A percentile compares a stretch with the other conserved stretches of the same genome.
These are phyloP conservation scores for Jackrogersella minutella DNA, from an alignment of 495 filamentous ascomycete genomes.

Conservation along the genomic window DNA sequence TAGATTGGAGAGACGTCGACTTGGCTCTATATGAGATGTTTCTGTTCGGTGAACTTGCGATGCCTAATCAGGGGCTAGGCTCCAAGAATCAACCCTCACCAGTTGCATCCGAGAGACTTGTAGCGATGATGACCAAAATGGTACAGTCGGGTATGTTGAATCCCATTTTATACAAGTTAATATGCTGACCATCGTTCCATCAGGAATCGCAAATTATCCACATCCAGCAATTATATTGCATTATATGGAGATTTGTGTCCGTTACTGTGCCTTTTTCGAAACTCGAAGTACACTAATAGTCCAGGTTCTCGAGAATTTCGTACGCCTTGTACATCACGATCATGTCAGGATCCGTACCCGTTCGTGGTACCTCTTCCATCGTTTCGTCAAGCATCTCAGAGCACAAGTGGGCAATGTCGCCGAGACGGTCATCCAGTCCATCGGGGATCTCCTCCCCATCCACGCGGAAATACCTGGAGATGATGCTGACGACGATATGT, in stretches of 20 bases:
- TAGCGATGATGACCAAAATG: slow-evolving; percentile 93
- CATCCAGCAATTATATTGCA: slow-evolving; percentile 93
- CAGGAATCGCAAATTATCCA: slow-evolving; percentile 81
- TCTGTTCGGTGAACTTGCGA: slow-evolving; percentile 90
- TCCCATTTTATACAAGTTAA: neutral
- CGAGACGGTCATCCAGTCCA: slow-evolving; percentile 86
- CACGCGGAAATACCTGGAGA: slow-evolving; percentile 84
- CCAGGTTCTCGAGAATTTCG: slow-evolving; percentile 89
- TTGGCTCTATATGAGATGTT: slow-evolving; percentile 96
- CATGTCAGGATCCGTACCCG: slow-evolving; percentile 84
- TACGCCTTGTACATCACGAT: slow-evolving; percentile 84
- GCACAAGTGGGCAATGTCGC: slow-evolving; percentile 85
- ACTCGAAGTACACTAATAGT: slow-evolving; percentile 78
- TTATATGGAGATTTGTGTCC: slow-evolving; percentile 97
- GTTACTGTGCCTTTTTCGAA: slow-evolving; percentile 93
- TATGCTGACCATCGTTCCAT: slow-evolving; percentile 18
- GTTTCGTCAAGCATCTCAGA: slow-evolving; percentile 88
- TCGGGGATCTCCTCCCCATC: slow-evolving; percentile 87
- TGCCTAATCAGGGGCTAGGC: slow-evolving; percentile 83
- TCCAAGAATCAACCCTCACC: slow-evolving; percentile 79
- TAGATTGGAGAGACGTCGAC: slow-evolving; percentile 96
- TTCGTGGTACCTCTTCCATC: slow-evolving; percentile 96
- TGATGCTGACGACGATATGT: slow-evolving; percentile 87
- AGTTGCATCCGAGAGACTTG: slow-evolving; percentile 75
- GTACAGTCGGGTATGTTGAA: slow-evolving; percentile 79